Evolutionary conservation across 2,329 filamentous ascomycete species (phyloP).

Genomic region (Diaporthe humulicola): DNA sequence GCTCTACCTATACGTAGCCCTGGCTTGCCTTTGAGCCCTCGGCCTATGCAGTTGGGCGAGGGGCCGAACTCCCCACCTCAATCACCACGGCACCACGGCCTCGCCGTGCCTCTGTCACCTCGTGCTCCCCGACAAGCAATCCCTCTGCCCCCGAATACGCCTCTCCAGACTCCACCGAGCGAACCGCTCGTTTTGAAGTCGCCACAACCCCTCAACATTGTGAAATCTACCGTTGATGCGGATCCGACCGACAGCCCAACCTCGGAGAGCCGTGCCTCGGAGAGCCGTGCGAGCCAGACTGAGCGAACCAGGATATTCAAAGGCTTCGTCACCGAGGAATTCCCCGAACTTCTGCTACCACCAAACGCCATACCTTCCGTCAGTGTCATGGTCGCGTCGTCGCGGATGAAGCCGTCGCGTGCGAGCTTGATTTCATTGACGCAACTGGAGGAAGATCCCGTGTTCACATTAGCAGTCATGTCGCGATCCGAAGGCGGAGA

Average conservation of each 20-base stretch:
- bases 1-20: slow-evolving; percentile 67
- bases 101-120: slow-evolving; percentile 68
- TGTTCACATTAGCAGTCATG: slow-evolving; percentile 91
- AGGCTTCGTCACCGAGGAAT: slow-evolving; percentile 86
- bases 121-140: slow-evolving; percentile 81
- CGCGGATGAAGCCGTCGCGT: slow-evolving; percentile 91
- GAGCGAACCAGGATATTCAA: slow-evolving; percentile 74
- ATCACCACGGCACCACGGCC: slow-evolving; percentile 69
- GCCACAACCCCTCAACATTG: slow-evolving; percentile 56
- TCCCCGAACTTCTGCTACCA: slow-evolving; percentile 85
- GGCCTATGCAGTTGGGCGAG: slow-evolving; percentile 66
- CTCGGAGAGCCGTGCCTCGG: slow-evolving; percentile 50
- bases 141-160: slow-evolving; percentile 78
- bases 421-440: slow-evolving; percentile 86
- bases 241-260: slow-evolving; percentile 47
- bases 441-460: slow-evolving; percentile 89
- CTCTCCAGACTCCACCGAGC: slow-evolving; percentile 67
- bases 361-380: slow-evolving; percentile 92
- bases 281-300: slow-evolving; percentile 51
- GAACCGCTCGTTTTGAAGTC: slow-evolving; percentile 53
- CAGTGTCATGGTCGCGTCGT: slow-evolving; percentile 89
- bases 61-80: slow-evolving; percentile 74
- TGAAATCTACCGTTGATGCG: slow-evolving; percentile 49
- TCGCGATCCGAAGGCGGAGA: slow-evolving; percentile 82
- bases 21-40: slow-evolving; percentile 71